Evolutionary conservation across 2,329 filamentous ascomycete genomes (phyloP).

Genomic region (Fusarium sp.): DNA sequence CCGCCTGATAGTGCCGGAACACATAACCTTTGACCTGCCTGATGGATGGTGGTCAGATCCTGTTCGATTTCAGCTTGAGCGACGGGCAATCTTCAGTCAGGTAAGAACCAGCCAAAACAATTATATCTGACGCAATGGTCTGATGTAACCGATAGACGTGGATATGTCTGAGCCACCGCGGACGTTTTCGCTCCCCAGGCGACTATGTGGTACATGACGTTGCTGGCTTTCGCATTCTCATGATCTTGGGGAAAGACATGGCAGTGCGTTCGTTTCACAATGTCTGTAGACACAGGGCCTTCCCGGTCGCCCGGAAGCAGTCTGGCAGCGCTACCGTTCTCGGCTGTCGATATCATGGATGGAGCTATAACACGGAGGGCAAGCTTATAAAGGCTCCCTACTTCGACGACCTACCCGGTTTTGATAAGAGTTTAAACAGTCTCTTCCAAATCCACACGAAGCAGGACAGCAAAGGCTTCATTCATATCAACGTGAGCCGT

Average conservation of each 20-base stretch:
- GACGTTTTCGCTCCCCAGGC: background rate
- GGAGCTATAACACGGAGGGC: background rate
- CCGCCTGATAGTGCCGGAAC: background rate
- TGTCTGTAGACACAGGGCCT: slow-evolving; percentile 1
- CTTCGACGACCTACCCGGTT: background rate
- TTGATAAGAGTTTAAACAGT: background rate
- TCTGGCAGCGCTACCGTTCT: background rate
- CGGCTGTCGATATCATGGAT: slow-evolving; percentile 6
- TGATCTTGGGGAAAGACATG: background rate
- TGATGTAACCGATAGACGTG: background rate
- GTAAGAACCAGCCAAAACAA: background rate
- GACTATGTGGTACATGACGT: background rate
- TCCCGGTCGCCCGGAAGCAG: background rate
- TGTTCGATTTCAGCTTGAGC: background rate
- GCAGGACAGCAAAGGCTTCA: background rate
- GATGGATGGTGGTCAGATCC: background rate
- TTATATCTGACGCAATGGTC: background rate
- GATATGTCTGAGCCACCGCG: background rate
- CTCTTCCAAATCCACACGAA: background rate
- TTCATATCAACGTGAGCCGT: background rate
- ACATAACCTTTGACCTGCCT: background rate
- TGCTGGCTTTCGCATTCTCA: background rate
- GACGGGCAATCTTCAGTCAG: slow-evolving; percentile 2
- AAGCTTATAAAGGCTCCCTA: background rate
- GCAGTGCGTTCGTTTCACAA: background rate